Evolutionary conservation across 2,329 filamentous ascomycete genomes (phyloP).

Genomic region (Trichophyton schoenleinii): DNA sequence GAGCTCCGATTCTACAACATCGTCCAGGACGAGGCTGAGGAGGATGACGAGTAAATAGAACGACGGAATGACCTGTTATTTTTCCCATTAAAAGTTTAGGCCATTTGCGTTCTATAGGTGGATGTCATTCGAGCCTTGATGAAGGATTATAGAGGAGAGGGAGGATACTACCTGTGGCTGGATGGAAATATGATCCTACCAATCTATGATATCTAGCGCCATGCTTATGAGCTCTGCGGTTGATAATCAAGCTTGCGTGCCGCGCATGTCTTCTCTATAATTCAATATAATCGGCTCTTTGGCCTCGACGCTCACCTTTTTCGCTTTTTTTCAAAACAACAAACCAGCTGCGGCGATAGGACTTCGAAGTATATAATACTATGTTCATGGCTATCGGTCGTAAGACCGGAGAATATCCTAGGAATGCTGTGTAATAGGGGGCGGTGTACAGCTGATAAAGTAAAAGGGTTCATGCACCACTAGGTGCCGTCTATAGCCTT

Average conservation of each 20-base stretch:
- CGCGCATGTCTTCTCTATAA: not conserved
- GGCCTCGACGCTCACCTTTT: not conserved
- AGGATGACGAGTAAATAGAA: slow-evolving; percentile 83
- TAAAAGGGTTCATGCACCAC: not conserved
- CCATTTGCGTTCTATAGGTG: not conserved
- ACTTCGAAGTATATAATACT: not conserved
- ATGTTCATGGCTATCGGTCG: not conserved
- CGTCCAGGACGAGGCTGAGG: slow-evolving; percentile 92
- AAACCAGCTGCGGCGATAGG: too few species aligned
- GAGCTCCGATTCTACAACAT: slow-evolving; percentile 99
- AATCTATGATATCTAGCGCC: not conserved
- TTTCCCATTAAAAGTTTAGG: not conserved
- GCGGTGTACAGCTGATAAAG: not conserved
- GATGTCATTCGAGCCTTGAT: not conserved
- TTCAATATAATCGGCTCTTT: not conserved
- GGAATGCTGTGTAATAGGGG: not conserved
- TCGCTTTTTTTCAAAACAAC: not conserved
- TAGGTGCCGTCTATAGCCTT: not conserved
- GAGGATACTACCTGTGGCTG: not conserved
- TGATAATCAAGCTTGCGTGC: not conserved
- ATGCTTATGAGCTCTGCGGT: not conserved
- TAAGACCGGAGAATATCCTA: not conserved
- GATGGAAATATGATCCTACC: not conserved
- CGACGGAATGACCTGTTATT: not conserved
- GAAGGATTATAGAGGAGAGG: not conserved